Base-by-base conservation (phyloP, 306 rosid species). In the Abrus pulchellus region DNA sequence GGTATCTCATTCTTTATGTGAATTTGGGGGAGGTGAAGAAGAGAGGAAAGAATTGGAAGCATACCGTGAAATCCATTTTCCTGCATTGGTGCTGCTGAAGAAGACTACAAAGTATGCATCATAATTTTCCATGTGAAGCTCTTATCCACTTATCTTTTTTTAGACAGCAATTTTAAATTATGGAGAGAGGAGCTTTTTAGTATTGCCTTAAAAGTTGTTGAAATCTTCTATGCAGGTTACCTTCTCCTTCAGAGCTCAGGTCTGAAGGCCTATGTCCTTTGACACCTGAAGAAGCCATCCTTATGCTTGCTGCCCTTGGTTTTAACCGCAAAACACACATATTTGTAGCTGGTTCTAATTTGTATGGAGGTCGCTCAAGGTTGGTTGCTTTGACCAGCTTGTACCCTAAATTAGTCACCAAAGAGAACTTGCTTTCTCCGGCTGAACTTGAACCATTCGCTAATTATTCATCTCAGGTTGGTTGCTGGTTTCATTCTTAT, bases 1-100 rank as follows among this genome's bases (percentile, higher is more conserved):
- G 99, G 99, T 90, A 61, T 88, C 97, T 80, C 99, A 95, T 89
- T 95, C 99, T 86, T 85, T 95, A 70, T 95, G 99, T 83, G 97
- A 95, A 85, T 93, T 89, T 86, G 98, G 97, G 50, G 98, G 97
- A 82, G 99, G 98, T 66, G 98, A 93, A 77, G 93, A 84, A 68
- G 99, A 95, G 91, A 87, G 87, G 82, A 83, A 86, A 81, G 96
- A 91, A 86, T 87, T 95, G 90, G 92, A 93, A 85, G 94, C 93
- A 62, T 95, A 90, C 68, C 96, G 99, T 11, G 88, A 90, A 86
- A 86, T 92, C 82, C 99, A 95, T 88, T 91, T 95, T 79, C 99
- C 99, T 41, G 93, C 99, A 33, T 63, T 91, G 86, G 86, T 92
- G 43, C 87, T 73, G 69, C 82, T 95, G 55, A 81, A 76, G 86